Percentiles rank a stretch among this genome's conserved stretches.
phyloP scores from a whole-genome alignment of 2,329 filamentous ascomycete species.

The Talaromyces sp. region DNA sequence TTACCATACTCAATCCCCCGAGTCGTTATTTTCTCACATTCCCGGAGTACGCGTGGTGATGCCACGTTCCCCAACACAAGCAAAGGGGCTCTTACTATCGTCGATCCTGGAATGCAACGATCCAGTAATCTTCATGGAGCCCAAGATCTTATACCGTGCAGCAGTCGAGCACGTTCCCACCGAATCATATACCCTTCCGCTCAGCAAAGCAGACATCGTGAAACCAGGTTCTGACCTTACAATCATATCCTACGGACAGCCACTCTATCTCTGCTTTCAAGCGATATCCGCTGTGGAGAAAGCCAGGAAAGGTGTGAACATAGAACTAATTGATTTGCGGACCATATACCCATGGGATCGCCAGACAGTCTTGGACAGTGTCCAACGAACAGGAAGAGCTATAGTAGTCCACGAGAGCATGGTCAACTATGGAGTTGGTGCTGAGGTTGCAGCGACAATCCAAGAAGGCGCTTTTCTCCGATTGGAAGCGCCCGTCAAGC shows the following conservation, averaged over 20 bases:
- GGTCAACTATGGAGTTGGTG: constrained; percentile 84
- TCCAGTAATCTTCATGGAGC: constrained; percentile 90
- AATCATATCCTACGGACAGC: constrained; percentile 84
- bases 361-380: constrained; percentile 74
- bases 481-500: constrained; percentile 78
- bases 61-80: constrained; percentile 80
- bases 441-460: constrained; percentile 83
- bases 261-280: constrained; percentile 76
- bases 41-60: constrained; percentile 83
- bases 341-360: constrained; percentile 93
- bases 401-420: constrained; percentile 91
- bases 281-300: constrained; percentile 77
- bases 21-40: constrained; percentile 83
- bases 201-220: constrained; percentile 81
- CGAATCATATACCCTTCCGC: constrained; percentile 74
- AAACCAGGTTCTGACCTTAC: constrained; percentile 79
- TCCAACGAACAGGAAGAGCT: constrained; percentile 80
- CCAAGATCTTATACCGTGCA: constrained; percentile 87
- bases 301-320: constrained; percentile 65
- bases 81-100: constrained; percentile 79
- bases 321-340: constrained; percentile 83
- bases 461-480: constrained; percentile 83
- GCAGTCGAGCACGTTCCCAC: constrained; percentile 88
- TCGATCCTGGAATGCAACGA: constrained; percentile 75
- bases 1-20: constrained; percentile 87